phyloP scores from a whole-genome alignment of 2,329 filamentous ascomycete genomes.

The Clonostachys byssicola region DNA sequence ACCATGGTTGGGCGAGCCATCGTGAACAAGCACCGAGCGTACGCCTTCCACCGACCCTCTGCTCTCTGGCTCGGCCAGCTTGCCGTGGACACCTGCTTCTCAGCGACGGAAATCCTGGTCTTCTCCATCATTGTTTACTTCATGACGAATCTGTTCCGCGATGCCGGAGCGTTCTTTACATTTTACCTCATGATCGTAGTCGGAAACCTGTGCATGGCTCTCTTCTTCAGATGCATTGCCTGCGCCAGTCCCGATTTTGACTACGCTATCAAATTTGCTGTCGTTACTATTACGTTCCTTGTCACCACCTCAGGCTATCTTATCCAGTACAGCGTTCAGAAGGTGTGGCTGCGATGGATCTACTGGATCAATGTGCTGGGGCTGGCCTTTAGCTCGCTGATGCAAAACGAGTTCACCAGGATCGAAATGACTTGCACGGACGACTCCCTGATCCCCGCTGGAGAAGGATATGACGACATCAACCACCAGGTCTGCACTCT shows the following conservation, averaged over 20 bases:
- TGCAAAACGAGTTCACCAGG: constrained; percentile 80
- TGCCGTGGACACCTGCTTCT: constrained; percentile 71
- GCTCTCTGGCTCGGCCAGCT: constrained; percentile 83
- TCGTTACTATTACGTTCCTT: constrained; percentile 76
- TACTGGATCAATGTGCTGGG: constrained; percentile 74
- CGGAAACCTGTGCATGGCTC: constrained; percentile 68
- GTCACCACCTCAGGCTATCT: constrained; percentile 79
- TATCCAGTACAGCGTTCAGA: constrained; percentile 72
- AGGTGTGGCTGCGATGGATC: constrained; percentile 77
- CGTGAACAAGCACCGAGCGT: constrained; percentile 80
- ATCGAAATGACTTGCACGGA: constrained; percentile 65
- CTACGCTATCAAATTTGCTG: constrained; percentile 78
- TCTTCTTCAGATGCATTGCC: constrained; percentile 73
- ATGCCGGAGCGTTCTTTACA: constrained; percentile 73
- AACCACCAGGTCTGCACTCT: constrained; percentile 79
- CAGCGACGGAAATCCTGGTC: constrained; percentile 64
- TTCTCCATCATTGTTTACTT: constrained; percentile 78
- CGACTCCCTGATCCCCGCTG: constrained; percentile 66
- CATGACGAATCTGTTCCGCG: constrained; percentile 65
- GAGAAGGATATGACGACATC: constrained; percentile 66
- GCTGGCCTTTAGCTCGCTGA: constrained; percentile 71
- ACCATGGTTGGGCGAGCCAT: constrained; percentile 75
- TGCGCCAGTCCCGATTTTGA: constrained; percentile 78
- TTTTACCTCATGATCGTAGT: constrained; percentile 69
- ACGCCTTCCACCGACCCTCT: constrained; percentile 77